A percentile compares a stretch with the other conserved stretches of the same genome.
phyloP scores from a whole-genome alignment of 192 early-diverging fungal species.

The Umbelopsis isabellina region DNA sequence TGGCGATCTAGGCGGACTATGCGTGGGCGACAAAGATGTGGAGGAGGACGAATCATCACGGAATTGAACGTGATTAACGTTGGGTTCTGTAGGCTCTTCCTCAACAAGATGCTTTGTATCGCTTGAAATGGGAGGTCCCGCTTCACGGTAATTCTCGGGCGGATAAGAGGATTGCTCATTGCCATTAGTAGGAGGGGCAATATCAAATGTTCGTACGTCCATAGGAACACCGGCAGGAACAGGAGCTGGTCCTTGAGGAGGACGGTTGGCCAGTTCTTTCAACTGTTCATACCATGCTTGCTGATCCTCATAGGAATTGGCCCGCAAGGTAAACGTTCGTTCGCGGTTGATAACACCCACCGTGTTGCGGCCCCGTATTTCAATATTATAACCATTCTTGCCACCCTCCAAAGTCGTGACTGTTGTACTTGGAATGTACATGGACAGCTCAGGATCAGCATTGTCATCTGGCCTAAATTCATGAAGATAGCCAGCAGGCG shows the following conservation, averaged over 20 bases:
- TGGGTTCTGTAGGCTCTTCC: neutral
- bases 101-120: neutral
- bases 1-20: constrained; percentile 4
- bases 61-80: neutral
- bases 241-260: neutral
- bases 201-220: neutral
- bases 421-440: constrained; percentile 42
- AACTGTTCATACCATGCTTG: neutral
- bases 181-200: neutral
- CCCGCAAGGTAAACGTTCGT: constrained; percentile 2
- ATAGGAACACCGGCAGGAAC: constrained; percentile 13
- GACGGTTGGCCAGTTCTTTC: neutral
- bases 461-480: constrained; percentile 38
- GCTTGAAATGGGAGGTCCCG: neutral
- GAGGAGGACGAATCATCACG: neutral
- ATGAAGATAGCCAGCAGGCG: constrained; percentile 48
- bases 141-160: neutral
- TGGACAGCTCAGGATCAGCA: constrained; percentile 42
- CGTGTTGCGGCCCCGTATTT: constrained; percentile 6
- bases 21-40: neutral
- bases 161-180: neutral
- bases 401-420: constrained; percentile 20
- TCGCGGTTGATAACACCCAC: constrained; percentile 11
- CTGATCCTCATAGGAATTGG: neutral
- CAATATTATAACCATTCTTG: neutral